Conservation (phyloP, 805 yeast species). For the Saccharomycopsis fodiens region DNA sequence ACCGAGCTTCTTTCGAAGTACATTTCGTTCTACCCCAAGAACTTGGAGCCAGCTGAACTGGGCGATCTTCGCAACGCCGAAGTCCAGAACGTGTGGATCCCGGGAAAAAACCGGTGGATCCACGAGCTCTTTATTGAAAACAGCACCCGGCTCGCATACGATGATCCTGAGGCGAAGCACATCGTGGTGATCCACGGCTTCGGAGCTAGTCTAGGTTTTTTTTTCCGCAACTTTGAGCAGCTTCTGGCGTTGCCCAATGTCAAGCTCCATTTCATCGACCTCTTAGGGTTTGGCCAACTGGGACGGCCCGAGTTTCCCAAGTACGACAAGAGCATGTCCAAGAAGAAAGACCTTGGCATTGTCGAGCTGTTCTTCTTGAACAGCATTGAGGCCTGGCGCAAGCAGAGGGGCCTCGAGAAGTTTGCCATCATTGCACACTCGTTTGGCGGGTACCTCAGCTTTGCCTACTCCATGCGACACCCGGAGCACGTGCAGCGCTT, state of each 20-base stretch:
- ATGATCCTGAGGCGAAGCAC: slow-evolving; percentile 30
- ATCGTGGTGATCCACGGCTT: slow-evolving; percentile 77
- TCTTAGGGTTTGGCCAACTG: slow-evolving; percentile 56
- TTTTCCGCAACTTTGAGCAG: slow-evolving; percentile 54
- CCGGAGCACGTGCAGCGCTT: slow-evolving; percentile 45
- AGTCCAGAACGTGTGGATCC: slow-evolving; percentile 49
- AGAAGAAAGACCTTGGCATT: slow-evolving; percentile 25
- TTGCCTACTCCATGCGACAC: slow-evolving; percentile 48
- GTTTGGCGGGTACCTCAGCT: slow-evolving; percentile 61
- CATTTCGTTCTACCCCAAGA: slow-evolving; percentile 13
- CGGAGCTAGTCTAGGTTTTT: slow-evolving; percentile 78
- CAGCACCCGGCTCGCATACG: slow-evolving; percentile 12
- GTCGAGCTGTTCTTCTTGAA: slow-evolving; percentile 33
- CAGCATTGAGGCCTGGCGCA: slow-evolving; percentile 56
- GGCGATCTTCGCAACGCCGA: slow-evolving; percentile 34
- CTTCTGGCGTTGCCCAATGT: slow-evolving; percentile 44
- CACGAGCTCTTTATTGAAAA: slow-evolving; percentile 67
- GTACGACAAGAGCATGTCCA: slow-evolving; percentile 19
- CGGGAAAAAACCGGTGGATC: slow-evolving; percentile 41
- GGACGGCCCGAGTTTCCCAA: slow-evolving; percentile 39
- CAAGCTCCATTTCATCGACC: slow-evolving; percentile 51
- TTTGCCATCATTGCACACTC: slow-evolving; percentile 64
- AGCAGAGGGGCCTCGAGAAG: slow-evolving; percentile 33
- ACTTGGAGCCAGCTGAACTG: too few relatives aligned
- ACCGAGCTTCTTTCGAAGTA: slow-evolving; percentile 1